A percentile compares a stretch with the other conserved stretches of the same genome.
These are phyloP conservation scores for Cornus kousa DNA, from an alignment of 148 eudicot species.

Conservation along the genomic window DNA sequence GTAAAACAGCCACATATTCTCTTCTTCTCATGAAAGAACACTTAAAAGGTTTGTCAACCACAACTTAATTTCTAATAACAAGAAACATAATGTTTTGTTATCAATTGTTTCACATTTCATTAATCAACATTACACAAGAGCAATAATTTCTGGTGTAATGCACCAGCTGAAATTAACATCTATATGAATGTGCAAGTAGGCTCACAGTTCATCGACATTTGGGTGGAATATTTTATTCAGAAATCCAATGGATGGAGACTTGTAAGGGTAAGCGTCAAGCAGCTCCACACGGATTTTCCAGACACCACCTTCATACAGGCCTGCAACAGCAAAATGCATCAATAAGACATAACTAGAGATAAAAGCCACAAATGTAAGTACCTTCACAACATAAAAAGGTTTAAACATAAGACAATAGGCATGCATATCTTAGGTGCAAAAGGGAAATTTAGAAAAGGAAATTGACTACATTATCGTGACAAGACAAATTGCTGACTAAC, in stretches of 20 bases:
- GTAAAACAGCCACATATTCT: too few relatives aligned
- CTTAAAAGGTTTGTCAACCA: not conserved
- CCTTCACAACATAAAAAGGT: not conserved
- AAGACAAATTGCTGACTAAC: not conserved
- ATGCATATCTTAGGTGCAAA: not conserved
- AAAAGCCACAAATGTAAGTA: not conserved
- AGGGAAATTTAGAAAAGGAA: not conserved
- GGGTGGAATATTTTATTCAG: constrained; percentile 83
- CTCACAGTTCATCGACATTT: constrained; percentile 89
- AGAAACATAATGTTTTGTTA: too few relatives aligned
- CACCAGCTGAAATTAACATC: not conserved
- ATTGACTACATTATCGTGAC: not conserved
- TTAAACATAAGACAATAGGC: not conserved
- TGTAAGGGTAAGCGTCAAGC: constrained; percentile 88
- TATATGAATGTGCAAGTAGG: constrained; percentile 1
- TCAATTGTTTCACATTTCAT: not conserved
- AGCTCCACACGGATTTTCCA: constrained; percentile 88
- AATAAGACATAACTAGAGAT: not conserved
- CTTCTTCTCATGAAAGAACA: not conserved
- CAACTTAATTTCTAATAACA: not conserved
- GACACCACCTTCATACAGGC: constrained; percentile 81
- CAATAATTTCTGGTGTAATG: not conserved
- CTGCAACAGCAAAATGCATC: constrained; percentile 27
- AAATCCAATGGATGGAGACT: constrained; percentile 86
- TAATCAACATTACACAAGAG: not conserved